A percentile compares a stretch with the other conserved stretches of the same genome.
Evolutionary conservation across 225 moss, liverwort and hornwort species (phyloP).

Genomic region (Neckera pumila): DNA sequence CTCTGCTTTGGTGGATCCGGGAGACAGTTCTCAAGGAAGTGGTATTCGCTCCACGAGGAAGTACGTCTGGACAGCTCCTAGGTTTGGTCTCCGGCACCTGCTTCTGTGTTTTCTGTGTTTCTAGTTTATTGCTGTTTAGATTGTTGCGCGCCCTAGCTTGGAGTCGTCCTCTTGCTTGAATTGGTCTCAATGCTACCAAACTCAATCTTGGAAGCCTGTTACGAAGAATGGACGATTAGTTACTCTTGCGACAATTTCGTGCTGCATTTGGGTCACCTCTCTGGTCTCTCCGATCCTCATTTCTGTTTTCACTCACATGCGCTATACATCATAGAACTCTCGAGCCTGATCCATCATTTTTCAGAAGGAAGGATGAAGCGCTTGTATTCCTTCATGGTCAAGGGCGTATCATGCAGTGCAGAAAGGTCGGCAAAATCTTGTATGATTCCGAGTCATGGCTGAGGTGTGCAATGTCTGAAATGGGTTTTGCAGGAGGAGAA

Average conservation of each 20-base stretch:
- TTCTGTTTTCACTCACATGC: background rate
- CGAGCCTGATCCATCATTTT: background rate
- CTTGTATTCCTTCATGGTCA: background rate
- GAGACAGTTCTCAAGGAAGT: background rate
- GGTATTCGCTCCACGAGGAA: background rate
- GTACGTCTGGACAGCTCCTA: background rate
- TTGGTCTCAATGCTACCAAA: background rate
- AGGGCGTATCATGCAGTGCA: background rate
- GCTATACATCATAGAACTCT: too few species aligned
- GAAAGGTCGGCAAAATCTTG: background rate
- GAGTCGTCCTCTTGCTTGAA: background rate
- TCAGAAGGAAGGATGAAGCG: background rate
- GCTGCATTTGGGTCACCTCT: background rate
- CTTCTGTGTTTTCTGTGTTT: background rate
- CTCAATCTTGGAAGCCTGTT: too few species aligned
- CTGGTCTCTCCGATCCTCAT: too few species aligned
- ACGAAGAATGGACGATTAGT: background rate
- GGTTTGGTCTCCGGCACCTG: background rate
- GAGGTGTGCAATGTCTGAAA: background rate
- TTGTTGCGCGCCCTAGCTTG: background rate
- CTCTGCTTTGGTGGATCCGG: background rate
- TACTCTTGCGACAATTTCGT: background rate
- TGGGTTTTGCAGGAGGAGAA: background rate
- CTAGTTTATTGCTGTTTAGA: background rate
- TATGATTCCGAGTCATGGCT: background rate